phyloP scores from a whole-genome alignment of 345 rosid genomes.

The Arabis alpina region DNA sequence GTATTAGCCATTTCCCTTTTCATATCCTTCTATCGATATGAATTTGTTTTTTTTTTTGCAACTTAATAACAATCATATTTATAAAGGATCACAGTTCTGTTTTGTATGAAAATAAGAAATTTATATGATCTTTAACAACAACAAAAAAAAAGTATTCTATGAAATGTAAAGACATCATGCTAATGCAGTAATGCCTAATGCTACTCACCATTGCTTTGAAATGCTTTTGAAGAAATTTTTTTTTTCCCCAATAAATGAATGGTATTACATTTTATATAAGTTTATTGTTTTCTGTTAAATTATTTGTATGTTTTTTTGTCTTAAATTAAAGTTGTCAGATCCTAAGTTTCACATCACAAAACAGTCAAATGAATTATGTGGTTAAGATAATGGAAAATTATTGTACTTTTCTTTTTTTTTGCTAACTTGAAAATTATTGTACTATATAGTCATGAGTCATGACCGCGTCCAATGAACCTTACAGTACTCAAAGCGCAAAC shows the following conservation, averaged over 20 bases:
- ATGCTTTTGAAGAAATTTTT: too few species aligned
- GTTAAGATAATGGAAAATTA: slow-evolving; percentile 36
- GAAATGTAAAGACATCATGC: too few species aligned
- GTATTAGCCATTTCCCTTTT: too few species aligned
- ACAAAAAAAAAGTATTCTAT: too few species aligned
- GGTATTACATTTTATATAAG: too few species aligned
- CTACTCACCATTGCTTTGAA: too few species aligned
- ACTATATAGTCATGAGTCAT: slow-evolving; percentile 12
- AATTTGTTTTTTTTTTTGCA: slow-evolving; percentile 4
- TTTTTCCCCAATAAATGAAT: too few species aligned
- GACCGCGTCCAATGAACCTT: slow-evolving; percentile 37
- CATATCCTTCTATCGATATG: too few species aligned
- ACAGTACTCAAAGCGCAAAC: neutral
- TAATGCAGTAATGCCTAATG: too few species aligned
- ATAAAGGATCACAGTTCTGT: neutral
- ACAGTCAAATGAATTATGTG: slow-evolving; percentile 18
- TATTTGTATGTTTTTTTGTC: neutral
- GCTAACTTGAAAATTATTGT: too few species aligned
- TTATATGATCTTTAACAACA: too few species aligned
- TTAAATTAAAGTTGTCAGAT: slow-evolving; percentile 13
- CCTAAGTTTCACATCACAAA: slow-evolving; percentile 33
- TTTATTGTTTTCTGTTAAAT: neutral
- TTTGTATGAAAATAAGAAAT: neutral
- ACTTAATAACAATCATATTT: neutral
- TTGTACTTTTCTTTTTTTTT: slow-evolving; percentile 16